Base-by-base conservation (phyloP, 805 yeast genomes). In the Candida broadrunensis region DNA sequence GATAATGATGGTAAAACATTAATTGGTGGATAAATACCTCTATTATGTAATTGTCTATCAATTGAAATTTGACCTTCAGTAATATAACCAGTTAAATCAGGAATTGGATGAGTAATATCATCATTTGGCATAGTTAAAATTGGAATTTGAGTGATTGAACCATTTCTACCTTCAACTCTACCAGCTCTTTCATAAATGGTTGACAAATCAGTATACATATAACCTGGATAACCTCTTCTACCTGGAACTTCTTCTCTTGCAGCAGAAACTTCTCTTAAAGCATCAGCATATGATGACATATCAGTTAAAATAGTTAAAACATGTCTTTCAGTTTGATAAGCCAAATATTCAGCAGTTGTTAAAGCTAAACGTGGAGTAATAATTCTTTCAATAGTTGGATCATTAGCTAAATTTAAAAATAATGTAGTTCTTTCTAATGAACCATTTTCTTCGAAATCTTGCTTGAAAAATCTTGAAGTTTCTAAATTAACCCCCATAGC, bases 201-300 rank as follows among this genome's bases (percentile, higher is more conserved):
- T 38, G 98, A 88, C 77, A 93, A 88, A 84, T 93, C 99, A 36
- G 99, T 93, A 75, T 93, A 93, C 99, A 93, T 93, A 70, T 93
- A 93, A 86, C 99, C 99, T 50, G 99, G 99, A 71, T 93, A 93
- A 78, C 99, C 99, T 83, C 99, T 89, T 81, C 99, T 89, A 78
- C 99, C 99, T 63, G 99, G 99, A 35, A 93, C 99, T 74, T 95
- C 99, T 73, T 93, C 99, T 78, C 99, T 89, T 36, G 99, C 99
- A 47, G 99, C 99, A 49, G 97, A 89, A 38, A 93, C 99, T 75
- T 93, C 99, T 83, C 99, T 90, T 63, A 93, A 76, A 31, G 99
- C 99, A 67, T 93, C 99, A 31, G 99, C 99, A 65, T 93, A 93
- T n/a, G 99, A 93, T 20, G 97, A 88, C 99, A 93, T 93, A 74